Conservation (phyloP, 371 early-diverging fungal species). For the Mucor racemosus region DNA sequence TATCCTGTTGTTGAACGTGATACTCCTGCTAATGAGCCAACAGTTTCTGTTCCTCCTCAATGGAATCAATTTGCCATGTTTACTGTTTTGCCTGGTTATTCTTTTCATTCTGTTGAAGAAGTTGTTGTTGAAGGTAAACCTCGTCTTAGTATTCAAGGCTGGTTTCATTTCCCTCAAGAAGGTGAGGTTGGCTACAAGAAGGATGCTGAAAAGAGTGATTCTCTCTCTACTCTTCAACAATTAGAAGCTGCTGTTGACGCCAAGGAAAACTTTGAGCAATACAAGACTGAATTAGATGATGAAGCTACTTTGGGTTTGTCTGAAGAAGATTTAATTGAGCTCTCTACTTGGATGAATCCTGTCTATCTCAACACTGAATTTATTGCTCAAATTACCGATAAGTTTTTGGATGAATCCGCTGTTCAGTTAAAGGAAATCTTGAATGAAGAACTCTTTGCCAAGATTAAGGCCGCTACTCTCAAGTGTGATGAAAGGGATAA, state of each 20-base stretch:
- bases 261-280: constrained; percentile 26
- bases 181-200: constrained; percentile 62
- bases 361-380: constrained; percentile 57
- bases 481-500: constrained; percentile 40
- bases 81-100: constrained; percentile 76
- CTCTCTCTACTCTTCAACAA: constrained; percentile 58
- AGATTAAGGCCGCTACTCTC: constrained; percentile 37
- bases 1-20: constrained; percentile 68
- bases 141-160: constrained; percentile 74
- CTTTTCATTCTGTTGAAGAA: constrained; percentile 81
- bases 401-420: constrained; percentile 71
- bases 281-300: constrained; percentile 16
- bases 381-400: constrained; percentile 58
- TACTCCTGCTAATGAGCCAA: constrained; percentile 67
- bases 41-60: constrained; percentile 61
- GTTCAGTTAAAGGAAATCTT: constrained; percentile 69
- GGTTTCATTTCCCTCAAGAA: constrained; percentile 76
- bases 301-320: constrained; percentile 30
- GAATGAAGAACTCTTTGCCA: constrained; percentile 41
- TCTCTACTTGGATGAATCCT: constrained; percentile 66
- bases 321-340: constrained; percentile 46
- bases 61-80: constrained; percentile 83
- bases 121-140: constrained; percentile 64
- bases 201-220: constrained; percentile 39
- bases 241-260: constrained; percentile 21